Evolutionary conservation across 2,329 filamentous ascomycete species (phyloP).

Genomic region (Phaeoacremonium minimum): DNA sequence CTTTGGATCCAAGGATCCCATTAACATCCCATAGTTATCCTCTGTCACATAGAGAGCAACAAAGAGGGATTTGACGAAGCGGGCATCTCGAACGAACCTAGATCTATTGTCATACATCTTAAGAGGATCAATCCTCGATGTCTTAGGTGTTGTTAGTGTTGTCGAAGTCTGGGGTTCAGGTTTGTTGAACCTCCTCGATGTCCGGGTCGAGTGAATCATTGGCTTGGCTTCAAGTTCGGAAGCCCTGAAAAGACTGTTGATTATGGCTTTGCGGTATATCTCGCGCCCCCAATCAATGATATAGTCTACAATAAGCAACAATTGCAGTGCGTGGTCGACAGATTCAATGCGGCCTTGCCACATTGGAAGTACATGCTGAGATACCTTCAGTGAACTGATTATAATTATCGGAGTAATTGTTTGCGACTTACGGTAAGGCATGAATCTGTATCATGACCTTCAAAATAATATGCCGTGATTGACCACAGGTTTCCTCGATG

Average conservation of each 20-base stretch:
- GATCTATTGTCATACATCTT: background rate
- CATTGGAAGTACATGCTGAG: conserved; percentile 2
- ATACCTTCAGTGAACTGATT: no score
- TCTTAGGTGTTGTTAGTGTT: background rate
- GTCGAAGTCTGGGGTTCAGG: background rate
- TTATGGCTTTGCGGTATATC: background rate
- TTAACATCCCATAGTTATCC: background rate
- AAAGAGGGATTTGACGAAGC: background rate
- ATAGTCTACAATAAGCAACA: conserved; percentile 1
- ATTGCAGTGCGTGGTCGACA: background rate
- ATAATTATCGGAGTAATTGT: no score
- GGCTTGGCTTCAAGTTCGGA: background rate
- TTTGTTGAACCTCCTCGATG: background rate
- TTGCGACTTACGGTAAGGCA: background rate
- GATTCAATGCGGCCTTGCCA: conserved; percentile 1
- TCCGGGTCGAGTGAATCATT: background rate
- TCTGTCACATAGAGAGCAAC: conserved; percentile 1
- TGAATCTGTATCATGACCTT: background rate
- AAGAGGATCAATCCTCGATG: background rate
- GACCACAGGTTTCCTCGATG: background rate
- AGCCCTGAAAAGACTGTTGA: background rate
- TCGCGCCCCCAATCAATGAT: conserved; percentile 2
- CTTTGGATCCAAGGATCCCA: background rate
- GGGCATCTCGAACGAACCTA: background rate
- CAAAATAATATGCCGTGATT: background rate